These are phyloP conservation scores for Coemansia sp. DNA, from an alignment of 192 early-diverging fungal species.

Conservation along the genomic window DNA sequence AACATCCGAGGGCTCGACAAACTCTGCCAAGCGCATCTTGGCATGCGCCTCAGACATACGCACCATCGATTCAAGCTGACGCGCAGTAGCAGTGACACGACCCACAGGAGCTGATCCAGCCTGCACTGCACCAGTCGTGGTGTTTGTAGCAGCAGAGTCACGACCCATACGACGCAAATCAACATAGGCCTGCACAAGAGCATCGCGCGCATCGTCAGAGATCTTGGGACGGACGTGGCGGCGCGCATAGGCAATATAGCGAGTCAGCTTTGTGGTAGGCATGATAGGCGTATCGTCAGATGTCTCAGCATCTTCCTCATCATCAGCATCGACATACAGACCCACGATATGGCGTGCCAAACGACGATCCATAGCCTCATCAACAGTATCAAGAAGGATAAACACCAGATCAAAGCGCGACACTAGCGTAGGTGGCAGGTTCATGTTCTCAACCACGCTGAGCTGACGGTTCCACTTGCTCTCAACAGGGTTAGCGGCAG, in stretches of 20 bases:
- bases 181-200: slow-evolving; percentile 78
- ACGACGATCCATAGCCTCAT: slow-evolving; percentile 80
- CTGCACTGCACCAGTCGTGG: slow-evolving; percentile 40
- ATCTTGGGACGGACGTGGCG: slow-evolving; percentile 72
- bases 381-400: slow-evolving; percentile 84
- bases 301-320: not conserved
- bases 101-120: slow-evolving; percentile 42
- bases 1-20: slow-evolving; percentile 79
- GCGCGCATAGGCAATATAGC: slow-evolving; percentile 89
- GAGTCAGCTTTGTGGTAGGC: slow-evolving; percentile 78
- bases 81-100: slow-evolving; percentile 85
- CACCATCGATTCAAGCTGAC: slow-evolving; percentile 98
- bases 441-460: slow-evolving; percentile 82
- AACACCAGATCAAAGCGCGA: slow-evolving; percentile 96
- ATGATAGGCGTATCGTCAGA: slow-evolving; percentile 19
- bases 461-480: slow-evolving; percentile 81
- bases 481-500: slow-evolving; percentile 91
- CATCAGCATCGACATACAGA: slow-evolving; percentile 73
- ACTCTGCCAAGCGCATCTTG: slow-evolving; percentile 74
- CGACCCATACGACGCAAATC: slow-evolving; percentile 74
- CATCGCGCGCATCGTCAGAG: slow-evolving; percentile 69
- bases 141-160: slow-evolving; percentile 11
- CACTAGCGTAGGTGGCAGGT: slow-evolving; percentile 88
- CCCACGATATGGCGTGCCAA: slow-evolving; percentile 86
- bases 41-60: slow-evolving; percentile 92